Evolutionary conservation across 2,329 filamentous ascomycete genomes (phyloP).

Genomic region (Talaromyces pinophilus): DNA sequence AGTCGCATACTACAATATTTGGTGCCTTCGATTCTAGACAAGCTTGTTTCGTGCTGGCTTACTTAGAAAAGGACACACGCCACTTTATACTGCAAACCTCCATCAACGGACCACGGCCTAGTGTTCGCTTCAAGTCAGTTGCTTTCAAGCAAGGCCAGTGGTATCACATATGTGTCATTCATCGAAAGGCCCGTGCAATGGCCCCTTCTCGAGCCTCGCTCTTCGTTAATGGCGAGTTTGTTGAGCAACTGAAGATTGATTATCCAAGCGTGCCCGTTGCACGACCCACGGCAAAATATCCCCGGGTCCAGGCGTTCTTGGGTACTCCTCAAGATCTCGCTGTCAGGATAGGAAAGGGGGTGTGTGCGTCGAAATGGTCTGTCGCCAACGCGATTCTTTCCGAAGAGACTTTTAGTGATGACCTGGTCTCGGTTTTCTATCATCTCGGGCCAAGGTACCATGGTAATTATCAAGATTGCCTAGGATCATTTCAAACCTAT

Average conservation of each 20-base stretch:
- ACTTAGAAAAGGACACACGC: conserved; percentile 87
- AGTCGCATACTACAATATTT: conserved; percentile 90
- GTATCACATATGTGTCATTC: conserved; percentile 92
- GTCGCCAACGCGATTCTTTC: conserved; percentile 87
- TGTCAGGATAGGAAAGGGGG: conserved; percentile 68
- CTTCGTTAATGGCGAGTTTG: conserved; percentile 90
- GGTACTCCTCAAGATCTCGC: conserved; percentile 90
- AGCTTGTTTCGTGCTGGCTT: conserved; percentile 89
- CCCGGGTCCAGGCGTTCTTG: conserved; percentile 83
- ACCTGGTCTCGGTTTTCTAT: conserved; percentile 86
- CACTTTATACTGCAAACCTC: conserved; percentile 97
- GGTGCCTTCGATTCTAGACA: conserved; percentile 90
- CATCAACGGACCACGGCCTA: conserved; percentile 79
- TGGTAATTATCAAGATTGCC: conserved; percentile 94
- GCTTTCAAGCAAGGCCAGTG: conserved; percentile 74
- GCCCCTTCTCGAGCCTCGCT: conserved; percentile 78
- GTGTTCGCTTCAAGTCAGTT: conserved; percentile 86
- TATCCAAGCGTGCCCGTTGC: conserved; percentile 77
- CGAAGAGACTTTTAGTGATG: conserved; percentile 83
- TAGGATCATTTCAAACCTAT: conserved; percentile 96
- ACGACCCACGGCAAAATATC: conserved; percentile 52
- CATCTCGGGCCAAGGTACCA: conserved; percentile 87
- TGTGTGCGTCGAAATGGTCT: conserved; percentile 80
- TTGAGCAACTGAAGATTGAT: conserved; percentile 84
- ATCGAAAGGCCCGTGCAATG: conserved; percentile 74